Percentiles rank a stretch among this genome's conserved stretches.
phyloP scores from a whole-genome alignment of 495 filamentous ascomycete genomes.

The Staphylotrichum longicolle region DNA sequence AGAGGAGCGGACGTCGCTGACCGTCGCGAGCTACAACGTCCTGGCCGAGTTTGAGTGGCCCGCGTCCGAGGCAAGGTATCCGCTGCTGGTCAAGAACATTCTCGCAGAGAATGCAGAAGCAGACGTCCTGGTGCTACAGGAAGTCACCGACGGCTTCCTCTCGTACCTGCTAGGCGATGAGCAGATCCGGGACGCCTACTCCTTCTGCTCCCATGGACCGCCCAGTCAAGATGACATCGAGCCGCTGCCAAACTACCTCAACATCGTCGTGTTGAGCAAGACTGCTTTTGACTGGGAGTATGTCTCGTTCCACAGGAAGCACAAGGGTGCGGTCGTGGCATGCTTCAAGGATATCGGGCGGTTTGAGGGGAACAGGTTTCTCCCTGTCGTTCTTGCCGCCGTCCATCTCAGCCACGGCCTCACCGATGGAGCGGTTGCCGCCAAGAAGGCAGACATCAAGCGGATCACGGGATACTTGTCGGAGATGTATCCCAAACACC shows the following conservation, averaged over 20 bases:
- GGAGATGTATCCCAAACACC: conserved; percentile 32
- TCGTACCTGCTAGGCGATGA: conserved; percentile 46
- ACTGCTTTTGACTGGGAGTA: conserved; percentile 50
- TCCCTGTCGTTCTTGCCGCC: conserved; percentile 45
- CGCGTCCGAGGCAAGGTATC: conserved; percentile 47
- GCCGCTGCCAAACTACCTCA: conserved; percentile 53
- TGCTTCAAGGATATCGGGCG: conserved; percentile 38
- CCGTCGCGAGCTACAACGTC: conserved; percentile 55
- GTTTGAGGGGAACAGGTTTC: conserved; percentile 18
- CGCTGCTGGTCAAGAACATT: conserved; percentile 47
- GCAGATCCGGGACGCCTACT: conserved; percentile 46
- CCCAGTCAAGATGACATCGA: conserved; percentile 45
- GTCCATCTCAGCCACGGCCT: conserved; percentile 56
- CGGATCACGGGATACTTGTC: conserved; percentile 44
- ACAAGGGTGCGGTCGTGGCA: conserved; percentile 52
- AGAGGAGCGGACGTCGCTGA: conserved; percentile 26
- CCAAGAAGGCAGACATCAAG: conserved; percentile 50
- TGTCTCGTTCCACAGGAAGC: conserved; percentile 45
- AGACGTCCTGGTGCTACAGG: conserved; percentile 55
- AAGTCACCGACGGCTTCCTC: conserved; percentile 59
- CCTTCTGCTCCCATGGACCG: conserved; percentile 51
- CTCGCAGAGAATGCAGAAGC: conserved; percentile 37
- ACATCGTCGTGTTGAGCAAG: conserved; percentile 53
- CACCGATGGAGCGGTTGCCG: conserved; percentile 50
- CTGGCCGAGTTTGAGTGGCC: conserved; percentile 53